Percentiles rank a stretch among this genome's conserved stretches.
These are phyloP conservation scores for Prinsepia uniflora DNA, from an alignment of 306 rosid species.

Conservation along the genomic window DNA sequence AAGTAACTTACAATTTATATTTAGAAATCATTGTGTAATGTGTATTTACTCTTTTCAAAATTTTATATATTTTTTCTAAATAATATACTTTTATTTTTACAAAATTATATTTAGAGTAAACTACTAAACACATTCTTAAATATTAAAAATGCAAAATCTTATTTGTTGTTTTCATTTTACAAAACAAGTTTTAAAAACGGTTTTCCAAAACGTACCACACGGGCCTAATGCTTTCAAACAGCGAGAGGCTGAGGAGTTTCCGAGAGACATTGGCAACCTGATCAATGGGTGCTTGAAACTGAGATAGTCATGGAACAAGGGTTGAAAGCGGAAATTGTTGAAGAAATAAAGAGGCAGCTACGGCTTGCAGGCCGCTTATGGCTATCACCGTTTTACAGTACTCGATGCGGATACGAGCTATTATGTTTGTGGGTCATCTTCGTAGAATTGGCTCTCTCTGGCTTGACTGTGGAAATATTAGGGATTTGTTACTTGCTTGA, in stretches of 20 bases:
- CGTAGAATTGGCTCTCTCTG: slow-evolving; percentile 38
- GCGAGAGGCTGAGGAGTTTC: slow-evolving; percentile 22
- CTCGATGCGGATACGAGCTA: slow-evolving; percentile 51
- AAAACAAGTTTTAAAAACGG: neutral
- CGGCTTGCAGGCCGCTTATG: slow-evolving; percentile 76
- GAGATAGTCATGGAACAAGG: neutral
- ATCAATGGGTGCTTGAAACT: slow-evolving; percentile 6
- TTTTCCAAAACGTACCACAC: neutral
- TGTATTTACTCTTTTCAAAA: too few species aligned
- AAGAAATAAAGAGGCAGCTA: slow-evolving; percentile 65
- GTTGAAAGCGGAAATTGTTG: slow-evolving; percentile 23
- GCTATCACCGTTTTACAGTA: slow-evolving; percentile 44
- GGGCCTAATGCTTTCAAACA: slow-evolving; percentile 19
- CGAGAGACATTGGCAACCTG: slow-evolving; percentile 24
- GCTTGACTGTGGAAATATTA: too few species aligned
- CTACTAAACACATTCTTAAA: too few species aligned
- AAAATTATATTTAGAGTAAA: neutral
- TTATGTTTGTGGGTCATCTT: slow-evolving; percentile 78
- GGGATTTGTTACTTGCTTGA: too few species aligned
- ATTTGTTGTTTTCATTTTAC: too few species aligned
- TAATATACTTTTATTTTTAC: neutral
- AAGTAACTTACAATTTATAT: too few species aligned
- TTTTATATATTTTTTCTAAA: too few species aligned
- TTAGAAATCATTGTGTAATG: too few species aligned
- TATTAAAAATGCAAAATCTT: too few species aligned